Evolutionary conservation across 2,329 filamentous ascomycete genomes (phyloP), one percentile per base, ranked within the genome.

Genomic region (Cordyceps pruinosa): DNA sequence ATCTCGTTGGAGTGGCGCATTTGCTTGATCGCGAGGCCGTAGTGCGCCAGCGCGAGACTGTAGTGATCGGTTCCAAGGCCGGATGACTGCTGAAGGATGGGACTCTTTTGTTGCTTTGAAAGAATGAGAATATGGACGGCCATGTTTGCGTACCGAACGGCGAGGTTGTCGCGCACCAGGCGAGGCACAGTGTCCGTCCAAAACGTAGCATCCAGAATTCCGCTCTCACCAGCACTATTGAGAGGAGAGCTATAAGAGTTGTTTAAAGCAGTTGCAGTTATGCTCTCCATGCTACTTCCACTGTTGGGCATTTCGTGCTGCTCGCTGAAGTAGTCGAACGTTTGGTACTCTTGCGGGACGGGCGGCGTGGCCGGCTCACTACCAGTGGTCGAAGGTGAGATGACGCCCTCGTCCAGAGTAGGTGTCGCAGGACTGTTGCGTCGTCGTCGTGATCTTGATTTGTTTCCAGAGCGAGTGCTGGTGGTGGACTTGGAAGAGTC

Each of bases 81-180:
- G 32, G 59, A 5, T 50, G 51, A 39, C 35, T 56, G 49, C 21
- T 48, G 62, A 17, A 51, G 56, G 34, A 32, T 49, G 25, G 21
- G n/a, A 15, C 45, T 54, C 30, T 25, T 66, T 60, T 54, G 47
- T 60, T 54, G 47, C 30, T 65, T 68, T 21, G 66, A 65, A 12
- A 70, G 66, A 21, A 68, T 59, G 28, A 69, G 64, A 5, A 68
- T 68, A 21, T 72, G 72, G 13, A 73, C 65, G 8, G 72, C 73
- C 32, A 73, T 64, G 57, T 68, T 69, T 19, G 73, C 72, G 46
- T 69, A 70, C 8, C 67, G 66, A 12, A 75, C 65, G 3, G 71
- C 68, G 9, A 66, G 60, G 47, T 71, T 68, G 25, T 67, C 61
- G 13, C 61, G 66, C 17, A 69, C 62, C 13, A 75, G 64, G 17